Conservation (phyloP, 2,329 filamentous ascomycete genomes). For the Meredithiella fracta region DNA sequence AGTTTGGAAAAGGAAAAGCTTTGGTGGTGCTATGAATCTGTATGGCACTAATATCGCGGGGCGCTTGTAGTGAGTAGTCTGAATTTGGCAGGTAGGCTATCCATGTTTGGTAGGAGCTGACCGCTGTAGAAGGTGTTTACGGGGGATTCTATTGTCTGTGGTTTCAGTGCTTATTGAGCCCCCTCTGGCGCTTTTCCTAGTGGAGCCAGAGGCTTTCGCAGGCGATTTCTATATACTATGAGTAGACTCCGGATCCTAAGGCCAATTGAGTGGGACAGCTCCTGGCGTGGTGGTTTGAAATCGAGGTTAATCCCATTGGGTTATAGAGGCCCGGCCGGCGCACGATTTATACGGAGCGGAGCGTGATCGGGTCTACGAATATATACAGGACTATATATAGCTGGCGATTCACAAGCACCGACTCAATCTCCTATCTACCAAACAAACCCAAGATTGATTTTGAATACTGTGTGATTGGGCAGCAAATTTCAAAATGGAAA, state of each 20-base stretch:
- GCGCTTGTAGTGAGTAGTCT: not conserved
- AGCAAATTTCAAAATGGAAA: not conserved
- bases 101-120: not conserved
- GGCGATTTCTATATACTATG: not conserved
- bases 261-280: not conserved
- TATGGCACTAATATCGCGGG: not conserved
- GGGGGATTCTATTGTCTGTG: not conserved
- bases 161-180: not conserved
- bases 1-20: slow-evolving; percentile 14
- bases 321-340: not conserved
- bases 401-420: too few relatives aligned
- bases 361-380: too few relatives aligned
- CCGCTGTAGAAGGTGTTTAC: not conserved
- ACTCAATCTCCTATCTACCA: not conserved
- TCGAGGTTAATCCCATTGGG: not conserved
- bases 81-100: not conserved
- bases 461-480: not conserved
- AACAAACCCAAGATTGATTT: not conserved
- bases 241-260: not conserved
- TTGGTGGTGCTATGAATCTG: not conserved
- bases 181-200: too few relatives aligned
- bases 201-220: not conserved
- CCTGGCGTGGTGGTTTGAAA: not conserved
- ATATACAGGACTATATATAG: too few relatives aligned
- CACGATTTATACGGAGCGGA: too few relatives aligned